Base-by-base conservation (phyloP, 1,284 basidiomycete genomes). In the Coniophora puteana region DNA sequence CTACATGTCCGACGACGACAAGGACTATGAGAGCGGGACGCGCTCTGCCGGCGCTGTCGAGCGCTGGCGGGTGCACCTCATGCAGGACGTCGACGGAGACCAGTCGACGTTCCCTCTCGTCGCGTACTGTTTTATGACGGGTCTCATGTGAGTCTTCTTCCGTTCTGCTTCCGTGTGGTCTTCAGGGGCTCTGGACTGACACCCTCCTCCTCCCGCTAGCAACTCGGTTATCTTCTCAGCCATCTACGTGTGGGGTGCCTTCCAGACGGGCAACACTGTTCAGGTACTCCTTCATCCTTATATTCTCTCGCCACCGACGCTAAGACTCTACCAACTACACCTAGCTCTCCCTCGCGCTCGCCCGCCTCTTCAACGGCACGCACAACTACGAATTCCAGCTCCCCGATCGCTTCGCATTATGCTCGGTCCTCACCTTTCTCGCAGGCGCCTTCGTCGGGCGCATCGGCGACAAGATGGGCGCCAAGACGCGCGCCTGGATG, bases 61-160 rank as follows among this genome's bases (percentile, higher is more conserved):
- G n/a, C n/a, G n/a, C n/a, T n/a, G n/a, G n/a, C n/a, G n/a, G n/a
- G n/a, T n/a, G 0, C 63, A 69, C 42, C 48, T 76, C 31, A 57
- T 64, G 51, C 48, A 53, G 37, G 78, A 88, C 39, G 73, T 92
- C 41, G 84, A 92, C 55, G 71, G 76, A 1, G 65, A 71, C 17
- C 62, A 71, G 46, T 71, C 77, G 0, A 75, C 78, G 0, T 67
- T 68, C 5, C 83, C 83, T 7, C 69, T 91, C 36, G 73, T 82
- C 5, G 78, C 75, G 7, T 91, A 80, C 57, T 91, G 88, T 62
- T 90, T 92, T 63, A 83, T 93, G 77, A 93, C 89, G 1, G 90
- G 89, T 1, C 88, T 80, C 65, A 83, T 89, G 75, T 86, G 55
- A 51, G 77, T 72, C 23, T 4, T 32, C 22, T 20, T n/a, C n/a